Base-by-base conservation (phyloP, 805 yeast genomes). In the Candida mattraensis region DNA sequence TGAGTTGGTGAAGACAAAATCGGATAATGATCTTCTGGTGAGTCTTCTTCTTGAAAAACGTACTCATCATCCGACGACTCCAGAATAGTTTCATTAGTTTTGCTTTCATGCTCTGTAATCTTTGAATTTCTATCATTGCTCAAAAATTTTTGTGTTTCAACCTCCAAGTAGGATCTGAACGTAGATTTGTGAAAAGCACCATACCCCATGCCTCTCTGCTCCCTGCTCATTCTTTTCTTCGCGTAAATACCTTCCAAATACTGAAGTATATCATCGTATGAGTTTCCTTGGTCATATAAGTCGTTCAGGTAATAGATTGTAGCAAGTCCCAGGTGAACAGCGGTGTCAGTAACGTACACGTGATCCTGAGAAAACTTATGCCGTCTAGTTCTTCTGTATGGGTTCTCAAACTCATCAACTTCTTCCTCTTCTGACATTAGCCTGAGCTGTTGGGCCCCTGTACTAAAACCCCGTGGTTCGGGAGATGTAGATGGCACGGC, bases 291-390 rank as follows among this genome's bases (percentile, higher is more conserved):
- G 7, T 58, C 59, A 21, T 46, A 57, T 42, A 59, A 37, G 8
- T 51, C 53, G 27, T 56, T 60, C 22, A 63, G 39, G 7, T 44
- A 41, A 19, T 50, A 45, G 9, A 45, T 42, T 1, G 65, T 49
- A 7, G 62, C 38, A 3, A 63, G 39, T 3, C 67, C 66, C 2
- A 61, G 40, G 37, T 54, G 53, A 8, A 50, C 56, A 3, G 64
- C 64, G 3, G 55, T 47, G 35, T 63, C 67, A 3, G 63, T 57
- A 8, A 61, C 51, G 38, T 61, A 63, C 2, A 63, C 62, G 39
- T 63, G 64, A 23, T 56, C 56, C 36, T 60, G 65, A 2, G 62
- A 51, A 30, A 58, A 60, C 24, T 51, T 58, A 26, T 54, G 58
- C 2, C 50, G 45, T 30, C 64, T 39, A 3, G 58, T 50, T 28